Conservation (phyloP, 495 filamentous ascomycete genomes). For the Penicillium cataractarum region DNA sequence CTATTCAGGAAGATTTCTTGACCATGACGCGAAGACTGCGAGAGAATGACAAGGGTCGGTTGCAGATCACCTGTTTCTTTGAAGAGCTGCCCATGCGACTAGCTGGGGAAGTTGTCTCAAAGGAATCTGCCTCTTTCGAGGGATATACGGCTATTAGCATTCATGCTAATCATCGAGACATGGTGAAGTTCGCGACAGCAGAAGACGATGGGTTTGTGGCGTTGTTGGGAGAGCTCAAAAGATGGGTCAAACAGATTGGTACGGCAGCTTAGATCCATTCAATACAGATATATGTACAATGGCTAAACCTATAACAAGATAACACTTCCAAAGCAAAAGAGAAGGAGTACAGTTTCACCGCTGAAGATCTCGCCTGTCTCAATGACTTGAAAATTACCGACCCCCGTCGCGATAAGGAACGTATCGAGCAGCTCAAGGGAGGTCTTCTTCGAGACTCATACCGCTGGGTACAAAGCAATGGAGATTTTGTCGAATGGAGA, state of each 20-base stretch:
- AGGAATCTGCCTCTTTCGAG: too few species aligned
- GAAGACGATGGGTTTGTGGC: too few species aligned
- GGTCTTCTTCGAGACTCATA: constrained; percentile 45
- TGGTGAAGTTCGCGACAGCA: too few species aligned
- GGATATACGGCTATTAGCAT: too few species aligned
- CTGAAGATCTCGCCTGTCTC: constrained; percentile 1
- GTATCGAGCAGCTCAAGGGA: constrained; percentile 30
- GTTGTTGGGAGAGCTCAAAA: too few species aligned
- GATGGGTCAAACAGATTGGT: too few species aligned
- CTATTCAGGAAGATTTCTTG: not conserved
- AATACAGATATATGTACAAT: too few species aligned
- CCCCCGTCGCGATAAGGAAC: constrained; percentile 42
- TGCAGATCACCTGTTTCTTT: not conserved
- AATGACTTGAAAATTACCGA: constrained; percentile 31
- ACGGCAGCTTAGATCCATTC: too few species aligned
- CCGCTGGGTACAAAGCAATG: constrained; percentile 45
- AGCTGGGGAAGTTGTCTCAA: too few species aligned
- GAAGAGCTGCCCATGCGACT: not conserved
- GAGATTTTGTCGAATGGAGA: constrained; percentile 35
- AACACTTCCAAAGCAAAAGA: not conserved
- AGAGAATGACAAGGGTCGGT: not conserved
- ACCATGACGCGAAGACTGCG: not conserved
- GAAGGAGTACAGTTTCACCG: too few species aligned
- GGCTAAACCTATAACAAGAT: too few species aligned
- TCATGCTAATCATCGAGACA: too few species aligned